Evolutionary conservation across 345 rosid genomes (phyloP), one percentile per base, ranked within the genome.

Genomic region (Trapa incisa): DNA sequence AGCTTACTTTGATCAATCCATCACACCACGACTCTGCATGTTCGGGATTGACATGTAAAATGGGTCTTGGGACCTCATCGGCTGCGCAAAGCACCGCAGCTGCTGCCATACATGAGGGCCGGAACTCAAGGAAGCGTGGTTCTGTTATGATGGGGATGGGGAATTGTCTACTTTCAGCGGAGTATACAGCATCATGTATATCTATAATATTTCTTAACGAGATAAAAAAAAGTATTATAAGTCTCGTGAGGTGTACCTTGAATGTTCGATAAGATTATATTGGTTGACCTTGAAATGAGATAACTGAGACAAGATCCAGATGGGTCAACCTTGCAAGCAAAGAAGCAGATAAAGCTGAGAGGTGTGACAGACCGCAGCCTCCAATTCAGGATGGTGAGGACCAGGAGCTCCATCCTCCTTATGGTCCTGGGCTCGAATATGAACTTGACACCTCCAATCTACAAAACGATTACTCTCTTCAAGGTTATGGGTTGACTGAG

Each of bases 91-190:
- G 88, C 68, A 91, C 83, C 3, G 97, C 97, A 33, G 96, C 95
- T 3, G 89, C 99, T 9, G 97, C 99, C 72, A 89, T 87, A 78
- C 91, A 88, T 42, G 99, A 94, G 56, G 99, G 99, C 76, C 91
- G 61, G 64, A 87, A 80, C 81, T 86, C 95, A 14, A 89, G 82
- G 73, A 94, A 87, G 80, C 96, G 89, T 47, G 92, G 82, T 73
- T 91, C 99, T 94, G 92, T 78, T 64, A 69, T 66, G 76, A 42
- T 39, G 66, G 5, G 61, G 52, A 62, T 32, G 37, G 38, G 22
- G 37, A 36, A 43, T 15, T 37, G 12, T 37, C 4, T 41, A 41
- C 29, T 7, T 14, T 38, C 50, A 64, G 16, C 12, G 42, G 53
- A 17, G 45, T 29, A 41, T 65, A 42, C 16, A 0, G 5, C 35